Percentiles rank a stretch among this genome's conserved stretches.
Evolutionary conservation across 768 basidiomycete genomes (phyloP).

Genomic region (Tulasnella sp.): DNA sequence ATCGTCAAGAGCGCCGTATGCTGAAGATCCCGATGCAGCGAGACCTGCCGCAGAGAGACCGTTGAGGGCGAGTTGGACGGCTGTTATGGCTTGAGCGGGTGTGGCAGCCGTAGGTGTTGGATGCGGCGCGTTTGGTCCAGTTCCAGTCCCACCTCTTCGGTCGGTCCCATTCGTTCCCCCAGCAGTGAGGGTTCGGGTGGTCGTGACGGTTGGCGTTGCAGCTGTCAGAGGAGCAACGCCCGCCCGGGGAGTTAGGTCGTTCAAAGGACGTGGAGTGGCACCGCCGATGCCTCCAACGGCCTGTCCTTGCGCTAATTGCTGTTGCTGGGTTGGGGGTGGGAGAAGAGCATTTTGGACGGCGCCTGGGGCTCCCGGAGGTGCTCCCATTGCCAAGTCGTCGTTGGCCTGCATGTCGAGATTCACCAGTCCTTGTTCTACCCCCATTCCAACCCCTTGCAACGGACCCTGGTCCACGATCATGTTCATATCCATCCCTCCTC

Average conservation of each 20-base stretch:
- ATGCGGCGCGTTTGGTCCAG: neutral
- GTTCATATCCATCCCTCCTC: constrained; percentile 18
- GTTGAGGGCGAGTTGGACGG: constrained; percentile 7
- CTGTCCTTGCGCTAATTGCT: constrained; percentile 24
- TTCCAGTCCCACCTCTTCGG: neutral
- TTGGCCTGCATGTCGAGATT: constrained; percentile 52
- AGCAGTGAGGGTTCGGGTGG: neutral
- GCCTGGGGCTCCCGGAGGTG: constrained; percentile 83
- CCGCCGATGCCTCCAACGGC: constrained; percentile 8
- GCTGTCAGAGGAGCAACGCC: neutral
- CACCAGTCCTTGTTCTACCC: constrained; percentile 57
- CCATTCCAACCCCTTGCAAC: constrained; percentile 14
- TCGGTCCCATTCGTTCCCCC: neutral
- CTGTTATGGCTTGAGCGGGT: constrained; percentile 4
- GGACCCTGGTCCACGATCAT: constrained; percentile 14
- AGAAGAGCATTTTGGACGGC: constrained; percentile 32
- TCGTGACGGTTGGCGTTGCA: constrained; percentile 2
- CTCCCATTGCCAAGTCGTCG: constrained; percentile 83
- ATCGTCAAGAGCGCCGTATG: neutral
- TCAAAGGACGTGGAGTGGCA: neutral
- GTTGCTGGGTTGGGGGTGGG: constrained; percentile 19
- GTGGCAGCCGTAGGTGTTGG: constrained; percentile 4
- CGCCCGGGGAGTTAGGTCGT: constrained; percentile 1
- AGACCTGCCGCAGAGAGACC: constrained; percentile 3
- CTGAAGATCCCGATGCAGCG: constrained; percentile 1